Percentiles rank a stretch among this genome's conserved stretches.
These are phyloP conservation scores for Incumbomyces delicatus DNA, from an alignment of 2,329 filamentous ascomycete genomes.

Conservation along the genomic window DNA sequence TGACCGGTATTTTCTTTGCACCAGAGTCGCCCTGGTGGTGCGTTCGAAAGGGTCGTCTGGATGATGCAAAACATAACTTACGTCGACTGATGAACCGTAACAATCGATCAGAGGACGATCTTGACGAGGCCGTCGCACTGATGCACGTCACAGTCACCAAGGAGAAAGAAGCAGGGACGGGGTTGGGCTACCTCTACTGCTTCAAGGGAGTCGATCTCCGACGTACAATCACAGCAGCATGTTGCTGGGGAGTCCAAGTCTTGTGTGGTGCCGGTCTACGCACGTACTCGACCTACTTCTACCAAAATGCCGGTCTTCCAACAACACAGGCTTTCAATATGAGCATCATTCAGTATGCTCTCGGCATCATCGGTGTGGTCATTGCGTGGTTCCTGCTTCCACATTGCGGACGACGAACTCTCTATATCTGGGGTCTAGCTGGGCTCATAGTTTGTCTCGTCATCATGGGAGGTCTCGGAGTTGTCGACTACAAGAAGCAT, in stretches of 20 bases:
- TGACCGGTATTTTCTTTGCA: conserved; percentile 14
- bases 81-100: conserved; percentile 31
- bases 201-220: conserved; percentile 70
- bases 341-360: conserved; percentile 26
- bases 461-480: conserved; percentile 72
- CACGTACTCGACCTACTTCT: conserved; percentile 50
- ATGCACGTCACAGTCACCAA: conserved; percentile 30
- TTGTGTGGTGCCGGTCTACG: conserved; percentile 55
- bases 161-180: conserved; percentile 16
- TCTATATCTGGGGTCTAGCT: conserved; percentile 68
- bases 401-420: conserved; percentile 62
- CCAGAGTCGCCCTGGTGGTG: conserved; percentile 30
- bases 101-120: conserved; percentile 16
- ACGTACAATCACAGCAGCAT: conserved; percentile 63
- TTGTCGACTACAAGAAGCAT: conserved; percentile 34
- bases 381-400: conserved; percentile 37
- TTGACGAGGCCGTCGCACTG: conserved; percentile 26
- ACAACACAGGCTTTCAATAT: conserved; percentile 27
- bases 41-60: conserved; percentile 33
- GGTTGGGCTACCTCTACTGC: conserved; percentile 60
- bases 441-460: conserved; percentile 67
- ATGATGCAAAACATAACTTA: conserved; percentile 34
- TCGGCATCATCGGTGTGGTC: conserved; percentile 23
- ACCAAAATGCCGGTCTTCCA: conserved; percentile 24
- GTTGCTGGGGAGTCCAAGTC: conserved; percentile 57